Evolutionary conservation across 768 basidiomycete species (phyloP), one percentile per base, ranked within the genome.

Genomic region (Agaricus sinodeliciosus): DNA sequence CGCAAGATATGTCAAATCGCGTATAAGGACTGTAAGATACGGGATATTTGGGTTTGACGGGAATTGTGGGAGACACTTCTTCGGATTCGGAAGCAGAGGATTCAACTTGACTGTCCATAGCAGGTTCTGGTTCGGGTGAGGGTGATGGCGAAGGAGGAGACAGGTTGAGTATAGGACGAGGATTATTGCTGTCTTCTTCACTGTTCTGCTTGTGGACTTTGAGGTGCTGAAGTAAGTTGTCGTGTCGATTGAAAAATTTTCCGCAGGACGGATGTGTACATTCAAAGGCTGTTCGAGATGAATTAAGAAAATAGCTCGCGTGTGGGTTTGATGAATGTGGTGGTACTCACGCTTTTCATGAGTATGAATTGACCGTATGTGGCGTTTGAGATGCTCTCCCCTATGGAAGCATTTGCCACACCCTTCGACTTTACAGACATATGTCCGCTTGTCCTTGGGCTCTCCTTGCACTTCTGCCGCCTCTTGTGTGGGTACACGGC

Each of bases 191-290:
- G 9, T 55, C 48, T 39, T 57, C 53, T 13, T 36, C 57, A 22
- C 34, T 31, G 25, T 43, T 56, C 36, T 73, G 69, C 55, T 77
- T 75, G 67, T 89, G 87, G 15, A 88, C 83, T 60, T 84, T 82
- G 64, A 85, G 69, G 60, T 90, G 88, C 66, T 90, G 88, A 43
- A 85, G 74, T 31, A 90, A 77, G 65, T 90, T 90, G 62, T 90
- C 88, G 58, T 85, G 84, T 56, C 88, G 76, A 55, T 86, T 87
- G 64, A 90, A 91, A 59, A 72, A 74, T 63, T 87, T 87, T 63
- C 78, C 79, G 68, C 88, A 91, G 27, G 71, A 63, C 3, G 80
- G 74, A 61, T 78, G 77, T 25, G 83, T 77, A 67, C 88, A 91
- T 60, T 81, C 75, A 70, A 84, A 87, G 8, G 88, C 88, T 90